Base-by-base conservation (phyloP, 805 yeast species). In the Wickerhamiella qilinensis region DNA sequence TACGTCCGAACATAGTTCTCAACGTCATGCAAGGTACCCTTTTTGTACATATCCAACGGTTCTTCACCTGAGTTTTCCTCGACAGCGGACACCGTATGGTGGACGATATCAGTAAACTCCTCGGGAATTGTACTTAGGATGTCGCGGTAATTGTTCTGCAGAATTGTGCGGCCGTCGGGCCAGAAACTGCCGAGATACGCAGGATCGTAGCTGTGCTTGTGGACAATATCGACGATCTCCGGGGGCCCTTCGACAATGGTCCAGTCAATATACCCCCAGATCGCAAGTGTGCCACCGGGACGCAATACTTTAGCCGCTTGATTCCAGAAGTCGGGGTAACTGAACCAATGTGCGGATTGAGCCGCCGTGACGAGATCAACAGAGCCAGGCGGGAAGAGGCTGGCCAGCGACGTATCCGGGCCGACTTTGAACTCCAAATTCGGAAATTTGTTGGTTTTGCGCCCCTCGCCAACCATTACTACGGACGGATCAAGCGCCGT, bases 311-410 rank as follows among this genome's bases (percentile, higher is more conserved):
- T 51, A 25, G 60, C 57, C 2, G 69, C 64, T 40, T 71, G 72
- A 3, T 57, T 51, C 51, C 73, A 73, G 52, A 75, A 77, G 30
- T 49, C 48, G 0, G 60, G 59, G 44, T 71, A 77, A 38, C 77
- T 66, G 41, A 82, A 70, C 94, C 94, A 85, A 56, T 85, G 96
- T 17, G 70, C 73, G 41, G 88, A 77, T 53, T 85, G 85, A 0
- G 86, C 93, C 9, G 77, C 79, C 2, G 85, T 71, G 14, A 83
- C 61, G 48, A 83, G 43, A 51, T 80, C 93, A 11, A 75, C 69
- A 0, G 72, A 55, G n/a, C 51, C 51, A 24, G 51, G 53, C 15
- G 43, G 46, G 29, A 46, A 36, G 19, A 38, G 27, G 2, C 33
- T 27, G 32, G 14, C 49, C 34, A 34, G 57, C 36, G 37, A 55